These are phyloP conservation scores for Candolleomyces aberdarensis DNA, from an alignment of 768 basidiomycete species.

Conservation along the genomic window DNA sequence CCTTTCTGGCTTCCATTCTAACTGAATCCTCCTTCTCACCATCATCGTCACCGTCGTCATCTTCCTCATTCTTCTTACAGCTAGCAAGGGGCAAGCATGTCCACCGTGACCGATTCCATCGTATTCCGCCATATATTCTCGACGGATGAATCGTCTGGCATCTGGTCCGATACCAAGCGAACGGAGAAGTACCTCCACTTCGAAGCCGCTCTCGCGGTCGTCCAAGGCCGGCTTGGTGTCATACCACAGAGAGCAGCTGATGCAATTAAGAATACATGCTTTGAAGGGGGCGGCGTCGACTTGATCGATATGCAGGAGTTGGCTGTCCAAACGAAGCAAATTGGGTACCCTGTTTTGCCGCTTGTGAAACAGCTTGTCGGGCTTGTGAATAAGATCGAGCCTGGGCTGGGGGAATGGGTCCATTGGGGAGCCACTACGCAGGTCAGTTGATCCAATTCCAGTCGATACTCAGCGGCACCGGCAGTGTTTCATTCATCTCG, in stretches of 20 bases:
- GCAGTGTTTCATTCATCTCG: neutral
- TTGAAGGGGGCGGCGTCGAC: neutral
- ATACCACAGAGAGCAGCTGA: constrained; percentile 37
- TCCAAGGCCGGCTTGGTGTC: constrained; percentile 34
- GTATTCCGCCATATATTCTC: constrained; percentile 42
- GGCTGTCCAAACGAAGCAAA: constrained; percentile 35
- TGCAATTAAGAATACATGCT: constrained; percentile 31
- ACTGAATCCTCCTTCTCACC: too few relatives aligned
- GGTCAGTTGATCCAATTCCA: constrained; percentile 19
- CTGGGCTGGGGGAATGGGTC: constrained; percentile 42
- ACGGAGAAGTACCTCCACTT: constrained; percentile 32
- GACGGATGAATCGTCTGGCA: constrained; percentile 29
- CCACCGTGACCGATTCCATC: constrained; percentile 30
- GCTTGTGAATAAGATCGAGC: constrained; percentile 27
- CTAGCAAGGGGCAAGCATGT: constrained; percentile 15
- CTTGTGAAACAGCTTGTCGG: constrained; percentile 42
- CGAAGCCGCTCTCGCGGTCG: constrained; percentile 22
- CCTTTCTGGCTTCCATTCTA: constrained; percentile 13
- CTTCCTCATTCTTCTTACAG: too few relatives aligned
- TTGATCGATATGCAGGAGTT: constrained; percentile 37
- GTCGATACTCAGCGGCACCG: too few relatives aligned
- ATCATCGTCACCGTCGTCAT: too few relatives aligned
- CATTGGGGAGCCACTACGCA: constrained; percentile 51
- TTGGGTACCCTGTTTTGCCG: constrained; percentile 44
- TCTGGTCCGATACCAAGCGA: constrained; percentile 39